phyloP scores from a whole-genome alignment of 805 yeast species.

The Kuraishia cidri region DNA sequence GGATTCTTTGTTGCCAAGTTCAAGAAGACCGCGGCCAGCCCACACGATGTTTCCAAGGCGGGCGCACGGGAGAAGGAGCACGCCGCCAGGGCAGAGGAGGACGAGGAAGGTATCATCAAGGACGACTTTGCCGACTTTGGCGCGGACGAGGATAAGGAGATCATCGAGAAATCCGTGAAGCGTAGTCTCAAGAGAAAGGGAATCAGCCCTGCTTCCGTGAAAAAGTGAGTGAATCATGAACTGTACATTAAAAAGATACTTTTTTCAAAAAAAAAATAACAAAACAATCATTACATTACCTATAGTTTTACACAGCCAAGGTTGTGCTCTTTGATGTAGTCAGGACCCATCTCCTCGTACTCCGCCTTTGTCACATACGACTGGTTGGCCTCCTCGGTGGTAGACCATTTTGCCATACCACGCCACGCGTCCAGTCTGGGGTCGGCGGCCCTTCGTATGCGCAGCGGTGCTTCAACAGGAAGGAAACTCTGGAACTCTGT shows the following conservation, averaged over 20 bases:
- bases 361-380: conserved; percentile 58
- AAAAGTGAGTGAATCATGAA: conserved; percentile 11
- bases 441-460: conserved; percentile 54
- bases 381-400: conserved; percentile 27
- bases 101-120: conserved; percentile 70
- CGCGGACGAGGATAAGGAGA: conserved; percentile 62
- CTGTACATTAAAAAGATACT: background rate
- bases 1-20: conserved; percentile 98
- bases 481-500: conserved; percentile 62
- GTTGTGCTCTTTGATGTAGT: conserved; percentile 79
- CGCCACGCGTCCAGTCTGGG: conserved; percentile 84
- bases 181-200: conserved; percentile 62
- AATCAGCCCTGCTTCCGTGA: conserved; percentile 46
- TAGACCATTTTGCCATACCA: conserved; percentile 84
- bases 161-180: conserved; percentile 63
- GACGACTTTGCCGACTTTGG: conserved; percentile 83
- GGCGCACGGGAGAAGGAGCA: conserved; percentile 84
- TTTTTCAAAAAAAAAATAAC: conserved; percentile 1
- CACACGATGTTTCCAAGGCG: conserved; percentile 77
- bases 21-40: conserved; percentile 81
- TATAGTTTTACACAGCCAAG: conserved; percentile 37
- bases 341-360: conserved; percentile 84
- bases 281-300: conserved; percentile 1
- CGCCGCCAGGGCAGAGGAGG: conserved; percentile 68
- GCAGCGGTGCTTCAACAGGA: conserved; percentile 57